Percentiles rank a stretch among this genome's conserved stretches.
Evolutionary conservation across 2,329 filamentous ascomycete genomes (phyloP).

Genomic region (Sordariomycetes sp.): DNA sequence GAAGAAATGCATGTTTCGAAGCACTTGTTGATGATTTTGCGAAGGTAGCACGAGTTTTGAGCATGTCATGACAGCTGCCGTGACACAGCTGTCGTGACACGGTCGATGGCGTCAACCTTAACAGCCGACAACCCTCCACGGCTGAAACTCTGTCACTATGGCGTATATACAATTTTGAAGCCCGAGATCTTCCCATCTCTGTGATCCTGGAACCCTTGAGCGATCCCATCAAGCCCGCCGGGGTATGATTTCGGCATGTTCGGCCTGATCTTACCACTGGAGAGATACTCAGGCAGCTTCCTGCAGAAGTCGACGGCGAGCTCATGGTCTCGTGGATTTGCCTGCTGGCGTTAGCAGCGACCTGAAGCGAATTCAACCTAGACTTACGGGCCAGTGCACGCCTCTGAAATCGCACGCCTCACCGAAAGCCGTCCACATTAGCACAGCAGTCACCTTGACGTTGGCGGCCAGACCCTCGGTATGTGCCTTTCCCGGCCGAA

Average conservation of each 20-base stretch:
- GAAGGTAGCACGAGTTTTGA: too few species aligned
- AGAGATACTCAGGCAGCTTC: conserved; percentile 21
- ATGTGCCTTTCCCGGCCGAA: conserved; percentile 27
- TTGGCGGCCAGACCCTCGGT: conserved; percentile 22
- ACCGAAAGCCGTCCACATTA: conserved; percentile 32
- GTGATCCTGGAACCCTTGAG: conserved; percentile 24
- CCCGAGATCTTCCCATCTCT: conserved; percentile 26
- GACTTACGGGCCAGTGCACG: conserved; percentile 25
- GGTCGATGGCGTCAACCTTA: too few species aligned
- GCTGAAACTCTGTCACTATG: background rate
- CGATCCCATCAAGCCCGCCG: conserved; percentile 20
- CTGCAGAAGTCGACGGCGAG: conserved; percentile 25
- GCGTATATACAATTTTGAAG: conserved; percentile 27
- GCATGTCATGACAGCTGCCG: too few species aligned
- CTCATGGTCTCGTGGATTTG: conserved; percentile 22
- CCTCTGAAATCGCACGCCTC: conserved; percentile 25
- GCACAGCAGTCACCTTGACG: conserved; percentile 26
- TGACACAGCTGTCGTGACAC: background rate
- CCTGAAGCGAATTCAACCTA: too few species aligned
- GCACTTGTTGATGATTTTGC: too few species aligned
- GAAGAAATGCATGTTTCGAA: too few species aligned
- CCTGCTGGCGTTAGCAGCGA: conserved; percentile 10
- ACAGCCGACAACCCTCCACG: background rate
- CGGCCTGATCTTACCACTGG: conserved; percentile 21
- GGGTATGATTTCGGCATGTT: conserved; percentile 18